Conservation (phyloP, 768 basidiomycete genomes). For the Trametes cubensis region DNA sequence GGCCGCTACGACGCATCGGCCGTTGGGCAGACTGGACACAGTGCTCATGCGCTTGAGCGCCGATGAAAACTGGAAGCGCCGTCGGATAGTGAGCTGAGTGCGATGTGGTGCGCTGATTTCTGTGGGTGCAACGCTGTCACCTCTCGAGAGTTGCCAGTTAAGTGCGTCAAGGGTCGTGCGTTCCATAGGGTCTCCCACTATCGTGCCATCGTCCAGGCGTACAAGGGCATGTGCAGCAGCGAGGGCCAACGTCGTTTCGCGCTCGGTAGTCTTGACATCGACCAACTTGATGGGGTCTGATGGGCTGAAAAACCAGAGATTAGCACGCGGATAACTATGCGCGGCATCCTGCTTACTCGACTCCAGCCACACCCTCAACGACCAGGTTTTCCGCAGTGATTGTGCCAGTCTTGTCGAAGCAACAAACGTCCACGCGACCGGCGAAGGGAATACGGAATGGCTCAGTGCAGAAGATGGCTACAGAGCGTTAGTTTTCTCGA, state of each 20-base stretch:
- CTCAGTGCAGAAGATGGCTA: conserved; percentile 98
- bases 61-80: conserved; percentile 97
- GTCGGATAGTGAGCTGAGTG: conserved; percentile 70
- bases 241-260: conserved; percentile 83
- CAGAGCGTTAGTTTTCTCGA: neutral
- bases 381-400: conserved; percentile 96
- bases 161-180: conserved; percentile 92
- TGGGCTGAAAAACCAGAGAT: conserved; percentile 42
- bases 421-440: conserved; percentile 96
- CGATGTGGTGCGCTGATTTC: conserved; percentile 53
- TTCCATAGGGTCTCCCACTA: conserved; percentile 99
- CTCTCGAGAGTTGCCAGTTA: conserved; percentile 81
- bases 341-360: conserved; percentile 62
- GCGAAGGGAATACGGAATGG: conserved; percentile 97
- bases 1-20: conserved; percentile 67
- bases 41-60: conserved; percentile 98
- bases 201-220: conserved; percentile 87
- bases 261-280: conserved; percentile 72
- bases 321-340: neutral
- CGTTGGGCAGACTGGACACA: conserved; percentile 65
- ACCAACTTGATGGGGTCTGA: conserved; percentile 67
- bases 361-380: conserved; percentile 89
- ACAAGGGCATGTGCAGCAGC: conserved; percentile 96
- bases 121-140: conserved; percentile 71
- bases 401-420: conserved; percentile 99